phyloP scores from a whole-genome alignment of 768 basidiomycete genomes.

The Strobilomyces echinocephalus region DNA sequence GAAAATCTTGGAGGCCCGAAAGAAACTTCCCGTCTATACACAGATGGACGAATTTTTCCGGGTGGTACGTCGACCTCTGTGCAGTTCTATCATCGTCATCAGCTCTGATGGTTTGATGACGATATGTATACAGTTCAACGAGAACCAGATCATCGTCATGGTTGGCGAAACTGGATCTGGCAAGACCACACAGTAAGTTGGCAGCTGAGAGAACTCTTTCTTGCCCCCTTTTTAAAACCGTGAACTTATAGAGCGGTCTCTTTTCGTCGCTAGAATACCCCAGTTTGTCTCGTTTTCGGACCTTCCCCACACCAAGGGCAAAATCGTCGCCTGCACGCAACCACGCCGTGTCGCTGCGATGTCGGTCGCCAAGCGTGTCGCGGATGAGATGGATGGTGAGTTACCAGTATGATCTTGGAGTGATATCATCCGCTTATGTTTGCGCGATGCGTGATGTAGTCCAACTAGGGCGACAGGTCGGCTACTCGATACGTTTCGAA shows the following conservation, averaged over 20 bases:
- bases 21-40: slow-evolving; percentile 84
- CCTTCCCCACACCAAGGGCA: slow-evolving; percentile 83
- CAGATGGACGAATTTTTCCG: slow-evolving; percentile 93
- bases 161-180: slow-evolving; percentile 95
- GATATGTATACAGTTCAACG: slow-evolving; percentile 20
- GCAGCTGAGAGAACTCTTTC: slow-evolving; percentile 13
- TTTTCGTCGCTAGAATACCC: slow-evolving; percentile 66
- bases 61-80: slow-evolving; percentile 54
- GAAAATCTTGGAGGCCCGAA: slow-evolving; percentile 80
- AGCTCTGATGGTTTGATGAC: background rate
- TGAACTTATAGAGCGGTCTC: slow-evolving; percentile 26
- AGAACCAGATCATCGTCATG: slow-evolving; percentile 80
- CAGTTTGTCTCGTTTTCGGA: slow-evolving; percentile 96
- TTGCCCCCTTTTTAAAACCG: slow-evolving; percentile 16
- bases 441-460: slow-evolving; percentile 45
- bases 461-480: slow-evolving; percentile 88
- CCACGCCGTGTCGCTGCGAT: slow-evolving; percentile 95
- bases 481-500: slow-evolving; percentile 98
- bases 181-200: slow-evolving; percentile 87
- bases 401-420: background rate
- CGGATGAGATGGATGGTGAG: slow-evolving; percentile 98
- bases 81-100: background rate
- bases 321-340: slow-evolving; percentile 94
- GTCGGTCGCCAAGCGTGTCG: slow-evolving; percentile 97
- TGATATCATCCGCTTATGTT: slow-evolving; percentile 1